phyloP scores from a whole-genome alignment of 805 yeast species.

The Kazachstania martiniae region DNA sequence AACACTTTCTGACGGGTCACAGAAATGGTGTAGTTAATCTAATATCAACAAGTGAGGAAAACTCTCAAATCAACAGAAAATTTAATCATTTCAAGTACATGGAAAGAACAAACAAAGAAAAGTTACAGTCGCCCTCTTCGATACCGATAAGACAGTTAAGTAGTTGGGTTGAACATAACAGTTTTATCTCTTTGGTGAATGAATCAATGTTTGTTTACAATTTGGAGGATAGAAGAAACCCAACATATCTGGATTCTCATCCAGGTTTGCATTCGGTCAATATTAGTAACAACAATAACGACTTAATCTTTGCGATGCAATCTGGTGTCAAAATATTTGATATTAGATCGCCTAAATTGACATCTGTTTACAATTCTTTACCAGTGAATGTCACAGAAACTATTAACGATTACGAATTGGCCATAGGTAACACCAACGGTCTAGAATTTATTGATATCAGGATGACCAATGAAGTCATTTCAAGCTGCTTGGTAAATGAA shows the following conservation, averaged over 20 bases:
- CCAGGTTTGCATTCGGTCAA: constrained; percentile 17
- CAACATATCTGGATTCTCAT: constrained; percentile 17
- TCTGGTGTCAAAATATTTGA: background rate
- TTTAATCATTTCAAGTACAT: constrained; percentile 71
- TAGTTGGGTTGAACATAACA: constrained; percentile 12
- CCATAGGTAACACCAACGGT: too few species aligned
- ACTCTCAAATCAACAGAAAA: constrained; percentile 67
- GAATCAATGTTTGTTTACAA: constrained; percentile 75
- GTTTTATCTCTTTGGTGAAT: constrained; percentile 52
- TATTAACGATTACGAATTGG: too few species aligned
- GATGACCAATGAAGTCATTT: too few species aligned
- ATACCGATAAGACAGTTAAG: constrained; percentile 13
- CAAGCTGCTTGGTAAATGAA: too few species aligned
- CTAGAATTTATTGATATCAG: too few species aligned
- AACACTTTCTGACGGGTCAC: constrained; percentile 56
- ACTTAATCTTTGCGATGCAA: too few species aligned
- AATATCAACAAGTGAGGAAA: constrained; percentile 41
- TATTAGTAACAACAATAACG: constrained; percentile 13
- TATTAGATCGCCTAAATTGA: too few species aligned
- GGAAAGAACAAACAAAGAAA: constrained; percentile 2
- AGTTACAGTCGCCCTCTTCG: background rate
- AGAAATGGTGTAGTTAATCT: constrained; percentile 64
- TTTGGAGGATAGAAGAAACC: constrained; percentile 33
- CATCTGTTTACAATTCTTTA: too few species aligned
- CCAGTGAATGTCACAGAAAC: too few species aligned